phyloP scores from a whole-genome alignment of 352 stramenopile genomes.

The Phytophthora vignae region DNA sequence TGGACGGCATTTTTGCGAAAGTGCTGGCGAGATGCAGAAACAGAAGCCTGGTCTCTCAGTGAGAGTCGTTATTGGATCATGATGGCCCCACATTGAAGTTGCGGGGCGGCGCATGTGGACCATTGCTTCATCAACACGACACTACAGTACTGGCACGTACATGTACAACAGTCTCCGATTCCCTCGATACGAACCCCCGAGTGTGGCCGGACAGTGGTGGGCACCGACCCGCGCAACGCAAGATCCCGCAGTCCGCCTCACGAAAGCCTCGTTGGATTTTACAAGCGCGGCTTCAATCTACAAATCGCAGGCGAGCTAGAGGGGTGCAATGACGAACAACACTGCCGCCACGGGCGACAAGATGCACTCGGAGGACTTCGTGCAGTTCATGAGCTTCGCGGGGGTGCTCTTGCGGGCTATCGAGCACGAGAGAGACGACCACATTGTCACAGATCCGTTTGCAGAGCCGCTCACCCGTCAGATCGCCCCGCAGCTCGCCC shows the following conservation, averaged over 20 bases:
- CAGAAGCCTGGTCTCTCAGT: too few species aligned
- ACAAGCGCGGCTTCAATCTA: slow-evolving; percentile 1
- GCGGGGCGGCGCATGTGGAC: too few species aligned
- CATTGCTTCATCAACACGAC: background rate
- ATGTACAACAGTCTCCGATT: background rate
- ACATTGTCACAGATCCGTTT: slow-evolving; percentile 24
- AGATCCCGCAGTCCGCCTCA: background rate
- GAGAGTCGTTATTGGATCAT: too few species aligned
- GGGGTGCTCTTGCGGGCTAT: slow-evolving; percentile 12
- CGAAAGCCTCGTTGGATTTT: slow-evolving; percentile 4
- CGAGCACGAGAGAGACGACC: slow-evolving; percentile 19
- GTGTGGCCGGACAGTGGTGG: background rate
- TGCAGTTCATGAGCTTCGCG: slow-evolving; percentile 27
- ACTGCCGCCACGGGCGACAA: slow-evolving; percentile 1
- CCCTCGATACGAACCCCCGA: background rate
- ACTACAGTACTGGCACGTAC: background rate
- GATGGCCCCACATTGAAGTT: too few species aligned
- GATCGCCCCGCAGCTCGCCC: slow-evolving; percentile 13
- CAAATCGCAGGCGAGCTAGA: slow-evolving; percentile 8
- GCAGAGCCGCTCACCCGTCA: slow-evolving; percentile 21
- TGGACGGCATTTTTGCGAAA: too few species aligned
- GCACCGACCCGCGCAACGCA: background rate
- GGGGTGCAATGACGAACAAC: slow-evolving; percentile 3
- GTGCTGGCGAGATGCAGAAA: too few species aligned
- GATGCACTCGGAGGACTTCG: slow-evolving; percentile 15